These are phyloP conservation scores for Skeletonema potamos DNA, from an alignment of 108 stramenopile genomes.

Conservation along the genomic window DNA sequence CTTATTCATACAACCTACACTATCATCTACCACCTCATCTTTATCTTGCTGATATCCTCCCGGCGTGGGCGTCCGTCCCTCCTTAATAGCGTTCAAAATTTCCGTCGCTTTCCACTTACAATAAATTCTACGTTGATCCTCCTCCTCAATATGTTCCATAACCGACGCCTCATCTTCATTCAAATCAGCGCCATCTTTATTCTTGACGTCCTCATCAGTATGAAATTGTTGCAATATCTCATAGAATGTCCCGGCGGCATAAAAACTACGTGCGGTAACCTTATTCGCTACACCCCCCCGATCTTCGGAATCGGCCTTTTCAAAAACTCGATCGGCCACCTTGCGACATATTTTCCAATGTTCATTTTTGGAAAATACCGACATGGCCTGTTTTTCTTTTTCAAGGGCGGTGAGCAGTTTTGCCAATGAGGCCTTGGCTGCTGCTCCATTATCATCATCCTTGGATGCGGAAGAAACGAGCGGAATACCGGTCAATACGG, in stretches of 20 bases:
- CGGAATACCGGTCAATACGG: conserved; percentile 73
- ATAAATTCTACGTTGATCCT: conserved; percentile 66
- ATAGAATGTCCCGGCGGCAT: conserved; percentile 87
- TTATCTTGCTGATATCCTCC: conserved; percentile 66
- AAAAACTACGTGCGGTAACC: conserved; percentile 87
- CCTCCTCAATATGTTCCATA: conserved; percentile 38
- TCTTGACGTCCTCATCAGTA: not conserved
- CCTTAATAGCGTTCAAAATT: conserved; percentile 91
- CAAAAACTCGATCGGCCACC: conserved; percentile 82
- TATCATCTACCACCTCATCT: conserved; percentile 32
- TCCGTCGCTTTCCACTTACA: conserved; percentile 95
- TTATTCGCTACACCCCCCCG: conserved; percentile 70
- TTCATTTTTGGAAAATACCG: conserved; percentile 68
- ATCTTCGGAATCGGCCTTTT: conserved; percentile 88
- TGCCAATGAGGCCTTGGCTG: conserved; percentile 59
- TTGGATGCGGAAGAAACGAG: conserved; percentile 26
- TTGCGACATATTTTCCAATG: conserved; percentile 69
- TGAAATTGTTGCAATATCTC: conserved; percentile 91
- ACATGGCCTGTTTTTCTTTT: conserved; percentile 73
- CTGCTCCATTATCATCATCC: conserved; percentile 3
- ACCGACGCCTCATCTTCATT: conserved; percentile 22
- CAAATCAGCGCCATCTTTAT: conserved; percentile 14
- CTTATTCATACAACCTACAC: conserved; percentile 35
- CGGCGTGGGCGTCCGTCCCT: conserved; percentile 76
- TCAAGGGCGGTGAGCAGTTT: conserved; percentile 64